These are phyloP conservation scores for Kwoniella europaea DNA, from an alignment of 768 basidiomycete species.

Conservation along the genomic window DNA sequence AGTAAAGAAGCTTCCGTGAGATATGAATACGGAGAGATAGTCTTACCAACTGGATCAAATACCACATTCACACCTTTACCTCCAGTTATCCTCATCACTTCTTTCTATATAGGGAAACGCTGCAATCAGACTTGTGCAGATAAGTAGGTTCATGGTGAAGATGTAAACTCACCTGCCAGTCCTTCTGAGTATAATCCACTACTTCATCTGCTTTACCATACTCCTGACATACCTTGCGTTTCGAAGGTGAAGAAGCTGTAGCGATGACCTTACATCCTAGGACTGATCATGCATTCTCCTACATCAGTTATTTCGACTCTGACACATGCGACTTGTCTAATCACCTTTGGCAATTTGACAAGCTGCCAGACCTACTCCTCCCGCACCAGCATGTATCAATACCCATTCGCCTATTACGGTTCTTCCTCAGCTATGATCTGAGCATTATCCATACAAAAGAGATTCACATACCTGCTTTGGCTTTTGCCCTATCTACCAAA, in stretches of 20 bases:
- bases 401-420: slow-evolving; percentile 76
- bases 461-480: too few species aligned
- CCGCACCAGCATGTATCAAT: slow-evolving; percentile 92
- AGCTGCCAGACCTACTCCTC: slow-evolving; percentile 90
- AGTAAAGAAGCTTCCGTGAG: slow-evolving; percentile 42
- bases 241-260: slow-evolving; percentile 68
- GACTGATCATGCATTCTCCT: too few species aligned
- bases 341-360: slow-evolving; percentile 90
- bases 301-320: too few species aligned
- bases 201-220: slow-evolving; percentile 81
- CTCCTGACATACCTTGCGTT: slow-evolving; percentile 76
- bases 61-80: slow-evolving; percentile 74
- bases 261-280: slow-evolving; percentile 94
- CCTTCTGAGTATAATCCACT: slow-evolving; percentile 74
- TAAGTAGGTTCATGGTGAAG: too few species aligned
- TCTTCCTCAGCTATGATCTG: not conserved
- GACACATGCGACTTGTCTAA: too few species aligned
- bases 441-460: too few species aligned
- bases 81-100: slow-evolving; percentile 78
- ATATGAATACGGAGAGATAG: not conserved
- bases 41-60: slow-evolving; percentile 58
- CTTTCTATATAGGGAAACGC: slow-evolving; percentile 62
- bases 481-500: slow-evolving; percentile 78
- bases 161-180: slow-evolving; percentile 74
- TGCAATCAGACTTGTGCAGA: too few species aligned